Base-by-base conservation (phyloP, 768 basidiomycete genomes). In the Termitomyces sp. region DNA sequence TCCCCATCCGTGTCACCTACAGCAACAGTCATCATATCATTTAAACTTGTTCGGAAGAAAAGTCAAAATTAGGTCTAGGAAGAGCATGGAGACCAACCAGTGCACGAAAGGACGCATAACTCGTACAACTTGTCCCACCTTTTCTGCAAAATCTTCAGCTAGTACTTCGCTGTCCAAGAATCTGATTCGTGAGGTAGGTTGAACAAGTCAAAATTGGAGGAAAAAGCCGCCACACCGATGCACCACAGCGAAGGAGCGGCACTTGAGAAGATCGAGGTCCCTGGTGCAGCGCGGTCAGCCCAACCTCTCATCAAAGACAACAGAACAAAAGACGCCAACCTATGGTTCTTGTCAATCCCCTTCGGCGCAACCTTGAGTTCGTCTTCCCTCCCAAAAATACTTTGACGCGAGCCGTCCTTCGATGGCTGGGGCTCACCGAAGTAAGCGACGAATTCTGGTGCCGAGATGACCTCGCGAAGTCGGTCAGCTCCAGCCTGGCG, bases 331-430 rank as follows among this genome's bases (percentile, higher is more conserved):
- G 9, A 2, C 27, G 4, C 64, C 17, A 54, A 91, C 90, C 78
- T 77, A 68, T 98, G 94, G 31, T 79, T 80, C 71, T 94, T 98
- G 51, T 83, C 82, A 9, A 96, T 73, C 0, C 94, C 95, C 66
- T 97, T 98, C 1, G 95, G 95, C 5, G 94, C 92, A 0, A 84
- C 85, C 74, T 97, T 98, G 31, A 97, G 74, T 67, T 93, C 87
- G 63, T 93, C 95, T 2, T 95, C 92, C 55, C 71, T 68, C 0
- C 96, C 95, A 69, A 95, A 99, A 2, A 99, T 83, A 65, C 80
- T 96, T 66, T 81, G 80, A 50, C 86, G 73, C 54, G 75, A 71
- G 17, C 90, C 88, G 54, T 87, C 78, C 16, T 82, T 75, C 60
- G 82, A 75, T 1, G 84, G 85, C 49, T 72, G 75, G 0, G 92